Percentiles rank a stretch among this genome's conserved stretches.
These are phyloP conservation scores for Zoysia pacifica DNA, from an alignment of 176 grass and related monocot species.

Conservation along the genomic window DNA sequence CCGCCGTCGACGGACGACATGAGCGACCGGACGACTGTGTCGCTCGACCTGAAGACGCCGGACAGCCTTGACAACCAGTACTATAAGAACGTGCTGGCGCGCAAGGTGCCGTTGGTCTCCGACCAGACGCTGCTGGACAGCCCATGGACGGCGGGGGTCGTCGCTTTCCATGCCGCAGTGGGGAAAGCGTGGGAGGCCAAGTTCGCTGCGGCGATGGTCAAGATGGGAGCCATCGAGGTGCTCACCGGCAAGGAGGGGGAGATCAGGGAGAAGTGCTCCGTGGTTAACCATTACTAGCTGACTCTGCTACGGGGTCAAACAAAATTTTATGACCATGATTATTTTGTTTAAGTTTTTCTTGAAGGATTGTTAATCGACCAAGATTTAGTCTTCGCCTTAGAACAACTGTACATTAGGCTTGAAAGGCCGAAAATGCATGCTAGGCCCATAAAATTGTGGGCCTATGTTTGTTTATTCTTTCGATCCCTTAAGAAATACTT, in stretches of 20 bases:
- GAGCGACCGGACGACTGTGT: constrained; percentile 22
- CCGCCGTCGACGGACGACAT: constrained; percentile 15
- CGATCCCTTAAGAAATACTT: not conserved
- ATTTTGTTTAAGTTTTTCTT: not conserved
- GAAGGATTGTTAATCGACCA: not conserved
- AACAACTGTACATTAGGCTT: not conserved
- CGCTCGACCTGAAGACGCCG: constrained; percentile 29
- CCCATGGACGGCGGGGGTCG: constrained; percentile 22
- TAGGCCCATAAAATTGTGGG: not conserved
- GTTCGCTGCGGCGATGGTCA: constrained; percentile 45
- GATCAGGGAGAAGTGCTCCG: constrained; percentile 47
- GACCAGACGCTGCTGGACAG: constrained; percentile 52
- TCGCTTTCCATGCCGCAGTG: constrained; percentile 18
- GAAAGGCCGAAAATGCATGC: not conserved
- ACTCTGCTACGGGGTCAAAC: not conserved
- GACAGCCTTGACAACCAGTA: constrained; percentile 49
- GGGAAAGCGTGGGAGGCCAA: constrained; percentile 29
- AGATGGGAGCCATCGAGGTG: constrained; percentile 45
- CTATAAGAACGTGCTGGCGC: constrained; percentile 43
- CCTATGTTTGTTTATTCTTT: not conserved
- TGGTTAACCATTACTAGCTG: constrained; percentile 37
- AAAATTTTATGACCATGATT: constrained; percentile 2
- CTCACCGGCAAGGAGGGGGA: constrained; percentile 42
- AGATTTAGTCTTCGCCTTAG: not conserved
- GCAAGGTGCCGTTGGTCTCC: constrained; percentile 46